Percentiles rank a stretch among this genome's conserved stretches.
phyloP scores from a whole-genome alignment of 2,329 filamentous ascomycete genomes.

The Colletotrichum tropicicola region DNA sequence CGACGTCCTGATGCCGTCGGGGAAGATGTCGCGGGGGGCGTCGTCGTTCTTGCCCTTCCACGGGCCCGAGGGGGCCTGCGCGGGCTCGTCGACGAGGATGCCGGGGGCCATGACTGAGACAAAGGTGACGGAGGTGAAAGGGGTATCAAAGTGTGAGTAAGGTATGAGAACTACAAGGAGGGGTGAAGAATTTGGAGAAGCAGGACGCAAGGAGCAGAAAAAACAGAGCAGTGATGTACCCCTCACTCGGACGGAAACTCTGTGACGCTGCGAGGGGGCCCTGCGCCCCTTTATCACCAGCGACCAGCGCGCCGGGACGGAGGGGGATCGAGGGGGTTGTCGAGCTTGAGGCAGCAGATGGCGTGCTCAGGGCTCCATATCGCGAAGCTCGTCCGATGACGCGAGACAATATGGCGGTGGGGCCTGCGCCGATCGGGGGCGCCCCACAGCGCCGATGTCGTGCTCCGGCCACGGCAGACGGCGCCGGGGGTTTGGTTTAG shows the following conservation, averaged over 20 bases:
- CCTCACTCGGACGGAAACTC: conserved; percentile 1
- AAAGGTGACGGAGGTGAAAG: neutral
- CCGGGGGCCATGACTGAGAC: conserved; percentile 32
- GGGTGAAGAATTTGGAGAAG: neutral
- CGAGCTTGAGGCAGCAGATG: conserved; percentile 26
- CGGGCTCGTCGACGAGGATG: conserved; percentile 31
- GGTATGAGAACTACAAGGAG: neutral
- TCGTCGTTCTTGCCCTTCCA: conserved; percentile 41
- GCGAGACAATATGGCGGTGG: conserved; percentile 7
- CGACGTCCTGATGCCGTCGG: conserved; percentile 61
- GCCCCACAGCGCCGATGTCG: conserved; percentile 13
- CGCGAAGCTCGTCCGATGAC: conserved; percentile 29
- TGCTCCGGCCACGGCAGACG: conserved; percentile 13
- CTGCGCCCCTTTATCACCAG: conserved; percentile 11
- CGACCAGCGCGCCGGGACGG: neutral
- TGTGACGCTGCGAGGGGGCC: neutral
- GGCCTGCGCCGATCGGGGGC: conserved; percentile 8
- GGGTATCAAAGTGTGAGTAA: neutral
- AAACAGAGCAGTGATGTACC: conserved; percentile 2
- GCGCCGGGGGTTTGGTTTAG: neutral
- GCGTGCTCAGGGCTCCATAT: conserved; percentile 31
- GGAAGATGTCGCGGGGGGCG: conserved; percentile 49
- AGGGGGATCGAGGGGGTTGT: neutral
- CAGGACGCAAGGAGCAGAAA: neutral
- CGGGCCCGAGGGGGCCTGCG: conserved; percentile 3